A percentile compares a stretch with the other conserved stretches of the same genome.
Evolutionary conservation across 2,329 filamentous ascomycete species (phyloP).

Genomic region (Colletotrichum kahawae): DNA sequence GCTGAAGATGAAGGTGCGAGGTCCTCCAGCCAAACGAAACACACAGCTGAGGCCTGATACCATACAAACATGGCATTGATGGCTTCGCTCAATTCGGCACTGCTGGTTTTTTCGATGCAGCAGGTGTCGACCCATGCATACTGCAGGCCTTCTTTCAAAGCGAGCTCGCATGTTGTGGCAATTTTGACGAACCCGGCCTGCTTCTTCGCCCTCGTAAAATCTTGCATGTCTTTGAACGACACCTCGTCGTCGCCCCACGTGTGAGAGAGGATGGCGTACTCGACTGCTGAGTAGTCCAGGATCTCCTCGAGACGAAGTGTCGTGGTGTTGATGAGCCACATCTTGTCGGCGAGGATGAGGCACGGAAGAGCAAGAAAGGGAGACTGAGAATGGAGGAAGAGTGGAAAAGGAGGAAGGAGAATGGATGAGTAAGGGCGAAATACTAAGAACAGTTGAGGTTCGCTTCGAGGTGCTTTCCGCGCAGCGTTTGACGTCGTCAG

Average conservation of each 20-base stretch:
- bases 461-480: no score
- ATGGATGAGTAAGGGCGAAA: no score
- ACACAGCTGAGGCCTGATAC: constrained; percentile 24
- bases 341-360: not conserved
- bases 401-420: no score
- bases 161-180: constrained; percentile 1
- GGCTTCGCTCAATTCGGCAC: constrained; percentile 26
- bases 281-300: not conserved
- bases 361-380: not conserved
- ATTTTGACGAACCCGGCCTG: constrained; percentile 19
- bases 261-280: constrained; percentile 32
- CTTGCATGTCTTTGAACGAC: constrained; percentile 24
- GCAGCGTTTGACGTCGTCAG: no score
- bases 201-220: not conserved
- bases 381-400: not conserved
- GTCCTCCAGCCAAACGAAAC: constrained; percentile 26
- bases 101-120: constrained; percentile 32
- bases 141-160: not conserved
- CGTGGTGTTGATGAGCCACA: constrained; percentile 25
- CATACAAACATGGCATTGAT: constrained; percentile 26
- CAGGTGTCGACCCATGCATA: constrained; percentile 22
- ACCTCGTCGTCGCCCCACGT: constrained; percentile 30
- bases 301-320: not conserved
- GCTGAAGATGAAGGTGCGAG: not conserved
- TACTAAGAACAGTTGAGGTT: no score